Evolutionary conservation across 2,329 filamentous ascomycete genomes (phyloP).

Genomic region (Mariannaea elegans): DNA sequence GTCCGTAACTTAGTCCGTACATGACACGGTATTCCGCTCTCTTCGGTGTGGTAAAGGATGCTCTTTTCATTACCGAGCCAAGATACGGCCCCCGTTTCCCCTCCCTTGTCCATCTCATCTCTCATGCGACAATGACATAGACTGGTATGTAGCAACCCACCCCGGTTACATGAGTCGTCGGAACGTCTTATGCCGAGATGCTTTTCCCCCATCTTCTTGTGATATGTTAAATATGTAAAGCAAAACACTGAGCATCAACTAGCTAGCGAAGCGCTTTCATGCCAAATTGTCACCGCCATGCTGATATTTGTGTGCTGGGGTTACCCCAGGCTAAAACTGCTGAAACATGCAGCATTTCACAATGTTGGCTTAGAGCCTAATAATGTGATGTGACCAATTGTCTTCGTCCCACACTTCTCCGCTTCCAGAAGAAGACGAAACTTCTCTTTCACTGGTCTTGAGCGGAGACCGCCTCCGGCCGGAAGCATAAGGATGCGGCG

Average conservation of each 20-base stretch:
- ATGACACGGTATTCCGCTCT: too few species aligned
- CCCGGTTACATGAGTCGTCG: slow-evolving; percentile 4
- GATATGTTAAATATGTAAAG: neutral
- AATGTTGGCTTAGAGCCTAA: neutral
- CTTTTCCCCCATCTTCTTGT: neutral
- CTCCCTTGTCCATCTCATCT: neutral
- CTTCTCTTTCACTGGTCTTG: neutral
- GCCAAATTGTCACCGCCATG: neutral
- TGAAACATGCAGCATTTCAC: neutral
- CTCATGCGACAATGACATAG: slow-evolving; percentile 1
- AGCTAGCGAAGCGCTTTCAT: too few species aligned
- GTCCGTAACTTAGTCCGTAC: too few species aligned
- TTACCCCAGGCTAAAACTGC: slow-evolving; percentile 6
- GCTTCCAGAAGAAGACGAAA: slow-evolving; percentile 23
- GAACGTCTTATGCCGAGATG: neutral
- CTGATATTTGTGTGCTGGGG: neutral
- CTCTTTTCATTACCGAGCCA: slow-evolving; percentile 6
- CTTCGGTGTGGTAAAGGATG: too few species aligned
- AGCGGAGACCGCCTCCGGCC: slow-evolving; percentile 5
- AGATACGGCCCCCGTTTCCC: neutral
- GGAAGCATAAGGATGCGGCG: neutral
- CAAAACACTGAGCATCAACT: neutral
- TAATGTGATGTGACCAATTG: too few species aligned
- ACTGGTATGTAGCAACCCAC: neutral
- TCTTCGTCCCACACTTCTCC: neutral